These are phyloP conservation scores for Rhodamnia argentea DNA, from an alignment of 345 rosid species.

Conservation along the genomic window DNA sequence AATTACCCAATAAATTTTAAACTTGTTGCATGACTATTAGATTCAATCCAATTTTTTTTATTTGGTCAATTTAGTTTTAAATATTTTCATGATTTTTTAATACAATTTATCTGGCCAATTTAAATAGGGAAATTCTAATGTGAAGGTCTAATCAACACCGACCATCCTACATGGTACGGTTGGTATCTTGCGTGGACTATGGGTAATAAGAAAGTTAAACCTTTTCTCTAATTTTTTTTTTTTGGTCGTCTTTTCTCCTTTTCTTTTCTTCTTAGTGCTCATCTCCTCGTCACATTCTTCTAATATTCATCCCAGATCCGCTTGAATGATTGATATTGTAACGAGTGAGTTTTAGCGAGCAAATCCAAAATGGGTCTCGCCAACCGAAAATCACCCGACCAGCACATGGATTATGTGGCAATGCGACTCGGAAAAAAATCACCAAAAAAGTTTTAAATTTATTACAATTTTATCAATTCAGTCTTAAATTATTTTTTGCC, in stretches of 20 bases:
- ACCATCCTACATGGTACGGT: fast-evolving
- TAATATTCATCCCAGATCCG: not conserved
- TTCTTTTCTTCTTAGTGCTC: not conserved
- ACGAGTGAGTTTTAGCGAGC: not conserved
- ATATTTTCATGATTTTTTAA: not conserved
- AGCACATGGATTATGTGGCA: not conserved
- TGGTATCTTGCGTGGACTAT: not conserved
- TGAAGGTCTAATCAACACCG: fast-evolving
- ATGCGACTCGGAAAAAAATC: not conserved
- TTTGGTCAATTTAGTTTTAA: not conserved
- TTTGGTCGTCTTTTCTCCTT: not conserved
- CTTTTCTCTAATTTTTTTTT: no score
- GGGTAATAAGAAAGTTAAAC: not conserved
- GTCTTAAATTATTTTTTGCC: no score
- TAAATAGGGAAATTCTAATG: fast-evolving
- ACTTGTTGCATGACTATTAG: no score
- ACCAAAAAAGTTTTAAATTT: no score
- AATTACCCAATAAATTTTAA: no score
- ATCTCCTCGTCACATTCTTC: not conserved
- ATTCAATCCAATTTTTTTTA: no score
- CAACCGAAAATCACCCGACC: not conserved
- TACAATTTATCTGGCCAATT: fast-evolving
- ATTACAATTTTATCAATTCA: no score
- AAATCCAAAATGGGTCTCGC: not conserved
- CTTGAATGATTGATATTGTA: not conserved